Evolutionary conservation across 2,329 filamentous ascomycete genomes (phyloP).

Genomic region (Diatrype stigma): DNA sequence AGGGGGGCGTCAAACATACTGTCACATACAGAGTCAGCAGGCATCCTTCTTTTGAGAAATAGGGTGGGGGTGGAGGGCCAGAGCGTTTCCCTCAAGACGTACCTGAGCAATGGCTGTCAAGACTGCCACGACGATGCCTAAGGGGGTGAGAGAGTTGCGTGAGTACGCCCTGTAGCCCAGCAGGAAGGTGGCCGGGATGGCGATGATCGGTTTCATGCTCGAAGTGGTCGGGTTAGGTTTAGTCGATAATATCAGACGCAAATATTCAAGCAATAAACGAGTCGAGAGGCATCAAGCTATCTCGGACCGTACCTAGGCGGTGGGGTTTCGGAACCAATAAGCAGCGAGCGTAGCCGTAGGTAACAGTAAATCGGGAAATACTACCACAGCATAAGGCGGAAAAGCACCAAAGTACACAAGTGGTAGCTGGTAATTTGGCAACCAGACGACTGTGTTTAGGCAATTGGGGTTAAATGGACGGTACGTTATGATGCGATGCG

Average conservation of each 20-base stretch:
- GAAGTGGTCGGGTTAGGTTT: neutral
- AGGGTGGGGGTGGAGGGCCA: neutral
- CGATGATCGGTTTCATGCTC: conserved; percentile 54
- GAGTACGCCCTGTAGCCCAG: conserved; percentile 66
- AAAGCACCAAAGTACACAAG: too few relatives aligned
- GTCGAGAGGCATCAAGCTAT: too few relatives aligned
- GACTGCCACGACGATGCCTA: conserved; percentile 67
- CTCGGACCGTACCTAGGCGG: too few relatives aligned
- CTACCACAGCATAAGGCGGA: too few relatives aligned
- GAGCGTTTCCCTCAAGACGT: neutral
- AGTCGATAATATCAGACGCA: neutral
- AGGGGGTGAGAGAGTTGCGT: conserved; percentile 72
- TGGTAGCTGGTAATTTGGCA: too few relatives aligned
- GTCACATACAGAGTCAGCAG: neutral
- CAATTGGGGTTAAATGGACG: too few relatives aligned
- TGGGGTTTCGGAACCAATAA: neutral
- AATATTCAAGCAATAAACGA: neutral
- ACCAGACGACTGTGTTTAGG: too few relatives aligned
- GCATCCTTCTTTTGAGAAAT: neutral
- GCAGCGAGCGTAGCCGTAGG: neutral
- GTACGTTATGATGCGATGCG: too few relatives aligned
- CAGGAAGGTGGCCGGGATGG: conserved; percentile 52
- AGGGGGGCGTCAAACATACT: neutral
- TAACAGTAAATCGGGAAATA: neutral
- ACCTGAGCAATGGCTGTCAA: conserved; percentile 70